Evolutionary conservation across 345 rosid genomes (phyloP).

Genomic region (Sisymbrium altissimum): DNA sequence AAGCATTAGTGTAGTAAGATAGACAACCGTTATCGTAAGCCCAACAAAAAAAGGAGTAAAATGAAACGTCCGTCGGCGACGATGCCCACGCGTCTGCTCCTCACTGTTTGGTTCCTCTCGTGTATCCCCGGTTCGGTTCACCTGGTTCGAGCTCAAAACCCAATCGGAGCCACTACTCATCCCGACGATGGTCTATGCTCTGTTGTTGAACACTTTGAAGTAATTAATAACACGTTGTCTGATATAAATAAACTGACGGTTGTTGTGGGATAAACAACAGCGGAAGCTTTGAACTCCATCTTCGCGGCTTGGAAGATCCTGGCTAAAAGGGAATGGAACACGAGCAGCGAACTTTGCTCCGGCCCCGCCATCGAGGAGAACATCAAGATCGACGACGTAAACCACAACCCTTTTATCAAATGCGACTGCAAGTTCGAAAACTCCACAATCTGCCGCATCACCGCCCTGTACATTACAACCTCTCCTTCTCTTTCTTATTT

Average conservation of each 20-base stretch:
- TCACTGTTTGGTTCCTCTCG: slow-evolving; percentile 13
- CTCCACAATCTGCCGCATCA: slow-evolving; percentile 36
- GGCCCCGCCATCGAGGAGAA: slow-evolving; percentile 35
- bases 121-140: neutral
- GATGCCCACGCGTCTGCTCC: slow-evolving; percentile 3
- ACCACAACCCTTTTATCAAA: slow-evolving; percentile 47
- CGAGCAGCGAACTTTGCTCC: slow-evolving; percentile 49
- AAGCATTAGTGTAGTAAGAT: neutral
- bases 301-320: slow-evolving; percentile 14
- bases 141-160: slow-evolving; percentile 24
- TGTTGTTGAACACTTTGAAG: neutral
- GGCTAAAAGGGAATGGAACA: slow-evolving; percentile 39
- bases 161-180: slow-evolving; percentile 17
- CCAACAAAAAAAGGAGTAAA: neutral
- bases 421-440: slow-evolving; percentile 42
- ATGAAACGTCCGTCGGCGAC: neutral
- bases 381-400: neutral
- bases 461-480: slow-evolving; percentile 4
- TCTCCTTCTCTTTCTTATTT: neutral
- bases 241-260: neutral
- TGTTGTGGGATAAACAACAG: slow-evolving; percentile 3
- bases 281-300: slow-evolving; percentile 22
- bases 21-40: neutral
- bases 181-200: slow-evolving; percentile 14
- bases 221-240: neutral